phyloP scores from a whole-genome alignment of 2,329 filamentous ascomycete genomes.

The Nemania sp. region DNA sequence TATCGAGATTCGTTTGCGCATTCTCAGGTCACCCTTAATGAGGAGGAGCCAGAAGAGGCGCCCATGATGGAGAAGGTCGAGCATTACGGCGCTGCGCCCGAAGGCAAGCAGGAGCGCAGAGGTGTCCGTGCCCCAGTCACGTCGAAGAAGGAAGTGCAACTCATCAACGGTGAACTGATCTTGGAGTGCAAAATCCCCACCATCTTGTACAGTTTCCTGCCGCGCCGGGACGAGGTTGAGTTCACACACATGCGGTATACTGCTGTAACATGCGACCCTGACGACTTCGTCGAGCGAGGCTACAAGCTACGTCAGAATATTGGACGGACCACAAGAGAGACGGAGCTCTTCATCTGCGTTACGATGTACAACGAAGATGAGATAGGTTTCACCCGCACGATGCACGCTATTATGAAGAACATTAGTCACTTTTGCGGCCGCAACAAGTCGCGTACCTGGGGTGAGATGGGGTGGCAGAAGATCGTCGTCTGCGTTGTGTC shows the following conservation, averaged over 20 bases:
- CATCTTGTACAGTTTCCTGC: conserved; percentile 95
- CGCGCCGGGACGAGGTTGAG: conserved; percentile 87
- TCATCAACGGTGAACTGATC: conserved; percentile 97
- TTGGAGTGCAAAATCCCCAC: conserved; percentile 99
- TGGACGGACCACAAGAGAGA: conserved; percentile 89
- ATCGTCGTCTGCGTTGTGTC: conserved; percentile 98
- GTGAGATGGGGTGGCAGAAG: conserved; percentile 98
- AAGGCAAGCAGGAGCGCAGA: conserved; percentile 82
- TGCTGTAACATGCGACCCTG: conserved; percentile 90
- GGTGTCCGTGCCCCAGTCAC: conserved; percentile 87
- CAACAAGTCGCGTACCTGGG: conserved; percentile 95
- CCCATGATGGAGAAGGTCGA: conserved; percentile 62
- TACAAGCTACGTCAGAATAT: conserved; percentile 91
- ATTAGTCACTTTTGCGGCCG: conserved; percentile 97
- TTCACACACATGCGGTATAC: conserved; percentile 98
- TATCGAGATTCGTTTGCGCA: conserved; percentile 62
- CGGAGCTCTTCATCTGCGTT: conserved; percentile 92
- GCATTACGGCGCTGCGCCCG: conserved; percentile 85
- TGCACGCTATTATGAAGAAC: conserved; percentile 98
- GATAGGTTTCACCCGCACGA: conserved; percentile 89
- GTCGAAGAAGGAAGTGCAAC: conserved; percentile 88
- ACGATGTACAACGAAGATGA: conserved; percentile 99
- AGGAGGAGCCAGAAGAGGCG: conserved; percentile 45
- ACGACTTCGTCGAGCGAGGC: conserved; percentile 82
- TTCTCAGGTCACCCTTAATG: conserved; percentile 60